Evolutionary conservation across 2,329 filamentous ascomycete species (phyloP).

Genomic region (Penicillium italicum): DNA sequence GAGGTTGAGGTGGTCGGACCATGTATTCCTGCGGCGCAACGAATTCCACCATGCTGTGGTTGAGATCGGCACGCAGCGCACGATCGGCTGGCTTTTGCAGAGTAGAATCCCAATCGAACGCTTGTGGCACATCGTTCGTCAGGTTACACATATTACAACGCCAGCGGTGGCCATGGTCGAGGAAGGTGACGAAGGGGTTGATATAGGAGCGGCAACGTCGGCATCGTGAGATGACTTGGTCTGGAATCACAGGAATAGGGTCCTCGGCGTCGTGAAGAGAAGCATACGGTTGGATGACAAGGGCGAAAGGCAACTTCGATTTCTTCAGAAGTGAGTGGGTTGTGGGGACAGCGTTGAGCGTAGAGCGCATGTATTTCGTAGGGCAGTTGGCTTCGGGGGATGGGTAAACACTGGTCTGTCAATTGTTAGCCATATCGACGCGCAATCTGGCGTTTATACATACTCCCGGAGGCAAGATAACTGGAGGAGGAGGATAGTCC

Average conservation of each 20-base stretch:
- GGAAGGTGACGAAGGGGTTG: constrained; percentile 93
- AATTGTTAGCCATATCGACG: constrained; percentile 39
- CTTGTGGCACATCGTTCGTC: constrained; percentile 98
- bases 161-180: constrained; percentile 97
- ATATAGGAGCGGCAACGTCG: constrained; percentile 95
- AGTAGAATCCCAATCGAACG: constrained; percentile 95
- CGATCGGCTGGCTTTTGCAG: constrained; percentile 87
- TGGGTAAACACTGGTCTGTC: constrained; percentile 79
- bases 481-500: constrained; percentile 84
- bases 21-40: constrained; percentile 99
- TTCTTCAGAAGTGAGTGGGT: constrained; percentile 93
- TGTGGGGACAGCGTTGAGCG: constrained; percentile 87
- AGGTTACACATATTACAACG: constrained; percentile 99
- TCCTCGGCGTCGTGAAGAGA: constrained; percentile 92
- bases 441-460: constrained; percentile 39
- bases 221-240: constrained; percentile 96
- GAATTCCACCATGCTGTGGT: constrained; percentile 95
- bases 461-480: constrained; percentile 88
- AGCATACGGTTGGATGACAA: constrained; percentile 93
- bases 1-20: constrained; percentile 91
- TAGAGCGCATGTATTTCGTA: constrained; percentile 91
- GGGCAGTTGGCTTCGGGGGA: constrained; percentile 89
- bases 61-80: constrained; percentile 88
- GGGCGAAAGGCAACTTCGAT: constrained; percentile 89
- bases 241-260: constrained; percentile 82